Base-by-base conservation (phyloP, 139 green algal genomes). In the Chlamydomonas sphaeroides region DNA sequence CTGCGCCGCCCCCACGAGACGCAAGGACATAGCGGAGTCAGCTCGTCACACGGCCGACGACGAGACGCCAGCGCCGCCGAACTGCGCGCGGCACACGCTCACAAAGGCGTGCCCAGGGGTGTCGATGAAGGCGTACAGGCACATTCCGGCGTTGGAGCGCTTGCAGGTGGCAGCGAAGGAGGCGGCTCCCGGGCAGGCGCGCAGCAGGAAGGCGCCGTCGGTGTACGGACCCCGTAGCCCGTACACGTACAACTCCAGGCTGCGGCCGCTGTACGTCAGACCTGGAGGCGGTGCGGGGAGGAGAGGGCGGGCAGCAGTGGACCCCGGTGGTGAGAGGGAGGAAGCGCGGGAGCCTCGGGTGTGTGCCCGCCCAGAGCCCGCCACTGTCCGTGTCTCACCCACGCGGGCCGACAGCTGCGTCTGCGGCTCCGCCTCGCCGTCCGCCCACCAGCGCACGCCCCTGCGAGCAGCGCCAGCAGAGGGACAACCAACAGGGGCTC, bases 171-270 rank as follows among this genome's bases (percentile, higher is more conserved):
- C 5, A 8, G 5, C 23, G 18, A 80, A 70, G 59, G 39, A 39
- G 20, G 38, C 15, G 18, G n/a, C 7, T 0, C 4, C n/a, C 1
- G 30, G 11, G 74, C 74, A 80, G 38, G 48, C 48, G 23, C 36
- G 41, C 23, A 80, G 15, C 74, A 80, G 35, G 59, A 71, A 80
- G 14, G 48, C 42, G n/a, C 74, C 74, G 41, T 70, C 30, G n/a
- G 59, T 71, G 59, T 71, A 80, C 10, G 41, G 2, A 39, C 26
- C 42, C 39, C 48, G 70, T 5, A 80, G 59, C 36, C 59, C 59
- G 74, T 71, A 80, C 25, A 80, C 53, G 74, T 62, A 80, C 30
- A 80, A 41, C 74, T 80, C 74, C 25, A 80, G 61, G 23, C 30
- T 25, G 6, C 23, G 8, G 4, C 57, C 53, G 38, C 38, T 35